Base-by-base conservation (phyloP, 805 yeast species). In the Pichia exigua region DNA sequence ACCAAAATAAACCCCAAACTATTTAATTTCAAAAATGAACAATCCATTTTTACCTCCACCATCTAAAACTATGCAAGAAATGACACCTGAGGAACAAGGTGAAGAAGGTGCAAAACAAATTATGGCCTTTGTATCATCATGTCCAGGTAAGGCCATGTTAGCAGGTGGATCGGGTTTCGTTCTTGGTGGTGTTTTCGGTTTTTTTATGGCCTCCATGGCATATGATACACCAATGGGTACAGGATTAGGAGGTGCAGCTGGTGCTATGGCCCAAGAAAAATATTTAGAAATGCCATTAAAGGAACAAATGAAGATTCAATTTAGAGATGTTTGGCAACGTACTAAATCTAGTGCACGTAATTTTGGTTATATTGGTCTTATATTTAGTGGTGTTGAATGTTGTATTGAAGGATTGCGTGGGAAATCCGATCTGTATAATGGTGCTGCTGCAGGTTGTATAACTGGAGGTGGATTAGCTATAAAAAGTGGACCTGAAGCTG, bases 391-490 rank as follows among this genome's bases (percentile, higher is more conserved):
- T 44, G 92, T 90, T 2, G 98, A 91, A 65, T 91, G 98, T 73
- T 77, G 83, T 44, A 80, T 91, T 47, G 97, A 91, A 66, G 81
- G 94, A 28, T 66, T 79, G 48, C 76, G 98, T 61, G 97, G 96
- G 2, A 90, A 87, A 62, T 90, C 86, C 62, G 99, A 94, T 67
- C 79, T 92, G 12, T 89, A 84, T 70, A 94, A 94, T 65, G 97
- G 97, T 44, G 81, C 88, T 2, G 76, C 81, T 44, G 98, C 98
- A 4, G 99, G 99, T 2, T 94, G 97, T 70, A 73, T 92, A 39
- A 94, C 99, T 1, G 99, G 99, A 44, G 99, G 96, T 35, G 97
- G 96, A 0, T 76, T 94, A 48, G 95, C 97, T 2, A 77, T 87
- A 59, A 88, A 86, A 64, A 81, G 94, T 46, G 99, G 99, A 1